These are phyloP conservation scores for Vigna unguiculata DNA, from an alignment of 306 rosid species.

Conservation along the genomic window DNA sequence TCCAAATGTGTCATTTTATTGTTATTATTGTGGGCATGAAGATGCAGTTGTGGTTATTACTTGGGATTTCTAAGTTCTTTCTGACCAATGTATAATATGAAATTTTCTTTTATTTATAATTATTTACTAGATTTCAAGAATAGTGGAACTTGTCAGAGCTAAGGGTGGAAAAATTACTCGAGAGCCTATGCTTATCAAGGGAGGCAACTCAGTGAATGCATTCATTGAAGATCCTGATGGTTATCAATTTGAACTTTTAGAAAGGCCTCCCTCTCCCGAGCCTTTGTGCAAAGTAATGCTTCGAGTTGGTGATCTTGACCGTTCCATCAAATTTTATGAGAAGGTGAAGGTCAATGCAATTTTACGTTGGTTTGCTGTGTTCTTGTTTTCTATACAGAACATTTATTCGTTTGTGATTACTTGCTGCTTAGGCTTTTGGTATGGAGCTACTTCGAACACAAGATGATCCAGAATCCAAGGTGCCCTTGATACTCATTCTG, in stretches of 20 bases:
- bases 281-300: slow-evolving; percentile 98
- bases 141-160: slow-evolving; percentile 83
- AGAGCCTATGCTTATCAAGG: slow-evolving; percentile 87
- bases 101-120: slow-evolving; percentile 30
- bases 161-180: slow-evolving; percentile 89
- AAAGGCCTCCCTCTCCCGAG: slow-evolving; percentile 88
- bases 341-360: slow-evolving; percentile 63
- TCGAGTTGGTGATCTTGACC: slow-evolving; percentile 93
- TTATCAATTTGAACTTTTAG: slow-evolving; percentile 83
- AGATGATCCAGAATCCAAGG: slow-evolving; percentile 94
- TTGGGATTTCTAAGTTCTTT: slow-evolving; percentile 38
- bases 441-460: slow-evolving; percentile 89
- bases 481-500: slow-evolving; percentile 44
- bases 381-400: slow-evolving; percentile 13
- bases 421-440: slow-evolving; percentile 73
- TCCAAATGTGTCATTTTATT: slow-evolving; percentile 9
- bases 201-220: slow-evolving; percentile 69
- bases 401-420: slow-evolving; percentile 37
- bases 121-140: slow-evolving; percentile 72
- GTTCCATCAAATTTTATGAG: slow-evolving; percentile 87
- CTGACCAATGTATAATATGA: slow-evolving; percentile 14
- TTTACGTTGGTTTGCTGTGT: slow-evolving; percentile 30
- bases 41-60: slow-evolving; percentile 19
- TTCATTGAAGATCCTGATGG: slow-evolving; percentile 97
- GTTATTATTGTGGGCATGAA: slow-evolving; percentile 3